Percentiles rank a stretch among this genome's conserved stretches.
phyloP scores from a whole-genome alignment of 441 rosid species.

The Eruca vesicaria region DNA sequence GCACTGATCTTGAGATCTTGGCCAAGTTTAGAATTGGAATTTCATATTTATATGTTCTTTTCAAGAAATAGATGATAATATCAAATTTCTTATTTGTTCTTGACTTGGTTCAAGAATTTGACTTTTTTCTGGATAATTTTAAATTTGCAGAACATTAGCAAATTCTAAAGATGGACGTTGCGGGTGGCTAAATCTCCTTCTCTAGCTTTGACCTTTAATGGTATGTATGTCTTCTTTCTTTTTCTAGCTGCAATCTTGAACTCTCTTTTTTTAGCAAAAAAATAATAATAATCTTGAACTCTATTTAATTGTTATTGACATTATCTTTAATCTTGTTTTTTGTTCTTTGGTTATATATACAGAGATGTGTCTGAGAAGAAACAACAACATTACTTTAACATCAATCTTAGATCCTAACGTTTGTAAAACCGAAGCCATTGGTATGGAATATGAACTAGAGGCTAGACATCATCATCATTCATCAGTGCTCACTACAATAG shows the following conservation, averaged over 20 bases:
- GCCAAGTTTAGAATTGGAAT: not conserved
- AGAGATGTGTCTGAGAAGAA: constrained; percentile 57
- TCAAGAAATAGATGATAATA: not conserved
- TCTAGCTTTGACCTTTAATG: constrained; percentile 52
- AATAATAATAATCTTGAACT: constrained; percentile 6
- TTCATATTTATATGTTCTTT: not conserved
- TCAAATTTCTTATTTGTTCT: constrained; percentile 12
- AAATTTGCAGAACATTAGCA: constrained; percentile 25
- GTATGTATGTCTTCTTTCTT: constrained; percentile 41
- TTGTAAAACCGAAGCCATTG: constrained; percentile 40
- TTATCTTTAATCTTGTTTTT: not conserved
- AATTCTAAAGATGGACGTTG: constrained; percentile 59
- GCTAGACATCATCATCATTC: constrained; percentile 50
- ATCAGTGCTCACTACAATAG: constrained; percentile 48
- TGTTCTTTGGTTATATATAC: constrained; percentile 42
- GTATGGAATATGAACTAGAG: constrained; percentile 69
- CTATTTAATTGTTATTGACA: constrained; percentile 3
- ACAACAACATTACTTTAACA: constrained; percentile 35
- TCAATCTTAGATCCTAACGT: constrained; percentile 26
- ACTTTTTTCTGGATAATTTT: not conserved
- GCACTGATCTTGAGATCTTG: constrained; percentile 30
- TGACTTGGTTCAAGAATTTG: constrained; percentile 3
- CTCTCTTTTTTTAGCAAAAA: not conserved
- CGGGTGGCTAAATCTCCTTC: constrained; percentile 58
- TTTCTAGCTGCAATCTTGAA: not conserved